A percentile compares a stretch with the other conserved stretches of the same genome.
Evolutionary conservation across 108 stramenopile species (phyloP).

Genomic region (Nannochloropsis granulata): DNA sequence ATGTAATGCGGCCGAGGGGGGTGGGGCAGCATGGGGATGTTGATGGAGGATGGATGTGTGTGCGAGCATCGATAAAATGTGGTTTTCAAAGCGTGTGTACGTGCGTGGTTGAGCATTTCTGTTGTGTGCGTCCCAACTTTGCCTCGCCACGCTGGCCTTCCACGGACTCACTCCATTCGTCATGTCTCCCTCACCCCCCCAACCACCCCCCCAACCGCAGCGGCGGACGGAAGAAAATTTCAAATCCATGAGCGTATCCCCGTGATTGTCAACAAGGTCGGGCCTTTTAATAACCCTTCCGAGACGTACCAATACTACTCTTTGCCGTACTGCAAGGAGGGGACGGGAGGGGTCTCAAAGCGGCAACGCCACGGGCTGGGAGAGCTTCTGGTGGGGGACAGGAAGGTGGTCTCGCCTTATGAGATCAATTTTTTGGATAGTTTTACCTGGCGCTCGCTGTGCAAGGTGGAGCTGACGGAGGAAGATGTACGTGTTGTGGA

Average conservation of each 20-base stretch:
- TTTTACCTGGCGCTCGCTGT: constrained; percentile 64
- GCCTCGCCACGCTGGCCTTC: no score
- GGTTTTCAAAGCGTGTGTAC: no score
- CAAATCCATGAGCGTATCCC: background rate
- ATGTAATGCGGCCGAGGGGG: no score
- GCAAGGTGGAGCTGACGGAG: constrained; percentile 46
- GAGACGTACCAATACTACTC: constrained; percentile 97
- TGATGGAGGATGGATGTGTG: no score
- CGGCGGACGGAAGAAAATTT: background rate
- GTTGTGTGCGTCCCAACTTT: no score
- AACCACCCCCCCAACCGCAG: background rate
- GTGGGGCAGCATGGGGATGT: no score
- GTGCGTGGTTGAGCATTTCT: no score
- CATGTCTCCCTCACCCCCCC: background rate
- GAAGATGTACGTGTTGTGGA: constrained; percentile 27
- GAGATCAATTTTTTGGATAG: constrained; percentile 64
- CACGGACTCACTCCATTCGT: no score
- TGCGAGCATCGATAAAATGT: no score
- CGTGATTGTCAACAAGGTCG: constrained; percentile 29
- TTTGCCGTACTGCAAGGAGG: constrained; percentile 75
- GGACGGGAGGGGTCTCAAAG: constrained; percentile 26
- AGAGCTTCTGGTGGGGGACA: constrained; percentile 80
- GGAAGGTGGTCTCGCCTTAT: constrained; percentile 72
- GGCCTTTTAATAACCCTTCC: constrained; percentile 95
- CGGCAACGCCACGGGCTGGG: constrained; percentile 48